Percentiles rank a stretch among this genome's conserved stretches.
Evolutionary conservation across 495 filamentous ascomycete species (phyloP).

Genomic region (Endocarpon pusillum): DNA sequence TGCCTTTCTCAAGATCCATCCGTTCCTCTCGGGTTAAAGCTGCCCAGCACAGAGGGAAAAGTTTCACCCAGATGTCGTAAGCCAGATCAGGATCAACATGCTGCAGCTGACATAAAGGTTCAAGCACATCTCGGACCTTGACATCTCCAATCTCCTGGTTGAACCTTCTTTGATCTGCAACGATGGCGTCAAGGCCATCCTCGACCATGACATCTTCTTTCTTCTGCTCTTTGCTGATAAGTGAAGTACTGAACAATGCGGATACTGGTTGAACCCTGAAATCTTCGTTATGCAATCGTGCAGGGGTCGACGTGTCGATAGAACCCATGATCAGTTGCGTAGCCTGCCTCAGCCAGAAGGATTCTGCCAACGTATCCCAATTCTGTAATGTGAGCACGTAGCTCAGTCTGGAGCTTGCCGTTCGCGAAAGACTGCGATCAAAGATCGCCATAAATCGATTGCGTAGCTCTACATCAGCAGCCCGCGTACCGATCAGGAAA

Average conservation of each 20-base stretch:
- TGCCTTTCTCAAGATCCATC: constrained; percentile 74
- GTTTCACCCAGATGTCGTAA: constrained; percentile 71
- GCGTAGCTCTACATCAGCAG: constrained; percentile 90
- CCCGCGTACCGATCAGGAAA: constrained; percentile 87
- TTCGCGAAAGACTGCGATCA: constrained; percentile 73
- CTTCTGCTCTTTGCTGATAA: constrained; percentile 48
- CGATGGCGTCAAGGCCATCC: constrained; percentile 61
- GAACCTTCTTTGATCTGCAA: constrained; percentile 65
- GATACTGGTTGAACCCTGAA: constrained; percentile 58
- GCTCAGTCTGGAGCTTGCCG: constrained; percentile 65
- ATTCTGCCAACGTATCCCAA: constrained; percentile 88
- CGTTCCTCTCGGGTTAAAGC: constrained; percentile 73
- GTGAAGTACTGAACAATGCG: constrained; percentile 44
- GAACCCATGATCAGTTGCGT: constrained; percentile 80
- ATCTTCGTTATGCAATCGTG: constrained; percentile 66
- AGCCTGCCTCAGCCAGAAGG: constrained; percentile 91
- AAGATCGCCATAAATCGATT: constrained; percentile 92
- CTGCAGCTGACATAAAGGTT: constrained; percentile 86
- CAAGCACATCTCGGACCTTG: constrained; percentile 68
- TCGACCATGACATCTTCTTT: constrained; percentile 61
- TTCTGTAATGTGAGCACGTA: constrained; percentile 90
- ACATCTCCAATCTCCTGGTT: constrained; percentile 66
- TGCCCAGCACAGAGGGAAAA: constrained; percentile 91
- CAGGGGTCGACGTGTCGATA: constrained; percentile 62
- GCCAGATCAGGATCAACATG: constrained; percentile 68